Conservation (phyloP, 2,329 filamentous ascomycete species). For the Metarhizium album region DNA sequence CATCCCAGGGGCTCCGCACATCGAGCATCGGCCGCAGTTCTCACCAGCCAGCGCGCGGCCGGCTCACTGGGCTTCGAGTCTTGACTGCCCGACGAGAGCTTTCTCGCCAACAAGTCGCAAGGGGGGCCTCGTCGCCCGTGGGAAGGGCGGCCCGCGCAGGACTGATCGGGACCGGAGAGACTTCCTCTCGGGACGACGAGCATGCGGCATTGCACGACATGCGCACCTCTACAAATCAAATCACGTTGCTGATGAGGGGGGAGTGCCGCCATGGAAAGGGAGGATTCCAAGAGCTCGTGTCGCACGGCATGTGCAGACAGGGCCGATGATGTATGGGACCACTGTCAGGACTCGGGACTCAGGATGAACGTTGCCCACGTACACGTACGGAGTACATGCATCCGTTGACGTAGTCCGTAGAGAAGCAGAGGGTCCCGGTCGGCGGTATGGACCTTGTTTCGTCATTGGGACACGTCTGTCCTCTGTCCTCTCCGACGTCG, state of each 20-base stretch:
- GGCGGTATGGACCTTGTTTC: constrained; percentile 99
- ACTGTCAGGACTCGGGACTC: constrained; percentile 77
- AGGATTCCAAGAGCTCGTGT: constrained; percentile 89
- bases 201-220: constrained; percentile 88
- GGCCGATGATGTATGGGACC: constrained; percentile 79
- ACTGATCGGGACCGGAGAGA: constrained; percentile 94
- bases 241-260: constrained; percentile 69
- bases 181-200: constrained; percentile 97
- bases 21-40: no score
- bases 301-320: constrained; percentile 96
- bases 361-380: no score
- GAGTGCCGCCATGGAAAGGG: constrained; percentile 94
- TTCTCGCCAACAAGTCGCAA: constrained; percentile 86
- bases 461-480: no score
- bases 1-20: no score
- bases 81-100: constrained; percentile 94
- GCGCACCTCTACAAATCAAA: constrained; percentile 84
- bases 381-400: no score
- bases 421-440: constrained; percentile 63
- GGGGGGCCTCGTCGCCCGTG: constrained; percentile 94
- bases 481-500: constrained; percentile 72
- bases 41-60: no score
- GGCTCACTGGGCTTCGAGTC: no score
- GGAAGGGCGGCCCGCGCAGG: constrained; percentile 88
- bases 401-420: constrained; percentile 67